A percentile compares a stretch with the other conserved stretches of the same genome.
phyloP scores from a whole-genome alignment of 1,139 yeast genomes.

The Chernovozyma aurita region DNA sequence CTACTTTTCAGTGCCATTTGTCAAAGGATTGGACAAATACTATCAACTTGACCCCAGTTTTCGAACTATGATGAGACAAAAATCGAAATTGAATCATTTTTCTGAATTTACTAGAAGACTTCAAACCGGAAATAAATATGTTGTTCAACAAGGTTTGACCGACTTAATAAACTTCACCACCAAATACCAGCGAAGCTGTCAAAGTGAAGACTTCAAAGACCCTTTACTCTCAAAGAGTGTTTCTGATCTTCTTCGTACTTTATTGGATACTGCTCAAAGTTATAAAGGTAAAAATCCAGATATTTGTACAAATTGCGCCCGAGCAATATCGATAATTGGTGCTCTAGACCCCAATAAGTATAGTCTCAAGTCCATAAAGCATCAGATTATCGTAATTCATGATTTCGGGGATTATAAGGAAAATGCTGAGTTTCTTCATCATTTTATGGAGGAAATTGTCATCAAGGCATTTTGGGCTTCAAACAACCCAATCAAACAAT shows the following conservation, averaged over 20 bases:
- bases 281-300: conserved; percentile 47
- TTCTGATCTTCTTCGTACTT: conserved; percentile 46
- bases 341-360: conserved; percentile 67
- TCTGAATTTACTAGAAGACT: conserved; percentile 54
- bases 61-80: conserved; percentile 23
- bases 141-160: conserved; percentile 70
- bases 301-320: conserved; percentile 58
- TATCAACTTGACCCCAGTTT: conserved; percentile 21
- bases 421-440: conserved; percentile 57
- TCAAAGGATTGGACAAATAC: conserved; percentile 32
- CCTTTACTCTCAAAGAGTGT: conserved; percentile 26
- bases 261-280: conserved; percentile 57
- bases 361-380: conserved; percentile 41
- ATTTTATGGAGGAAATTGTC: conserved; percentile 63
- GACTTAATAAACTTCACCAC: conserved; percentile 57
- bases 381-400: conserved; percentile 47
- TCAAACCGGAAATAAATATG: conserved; percentile 66
- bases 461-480: conserved; percentile 88
- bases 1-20: conserved; percentile 48
- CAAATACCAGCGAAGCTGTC: conserved; percentile 45
- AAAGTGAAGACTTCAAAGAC: conserved; percentile 28
- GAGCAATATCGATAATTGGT: conserved; percentile 73
- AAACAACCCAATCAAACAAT: conserved; percentile 79
- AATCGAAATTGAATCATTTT: conserved; percentile 28
- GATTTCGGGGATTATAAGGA: conserved; percentile 64